Evolutionary conservation across 2,329 filamentous ascomycete species (phyloP).

Genomic region (Orbilia oligospora): DNA sequence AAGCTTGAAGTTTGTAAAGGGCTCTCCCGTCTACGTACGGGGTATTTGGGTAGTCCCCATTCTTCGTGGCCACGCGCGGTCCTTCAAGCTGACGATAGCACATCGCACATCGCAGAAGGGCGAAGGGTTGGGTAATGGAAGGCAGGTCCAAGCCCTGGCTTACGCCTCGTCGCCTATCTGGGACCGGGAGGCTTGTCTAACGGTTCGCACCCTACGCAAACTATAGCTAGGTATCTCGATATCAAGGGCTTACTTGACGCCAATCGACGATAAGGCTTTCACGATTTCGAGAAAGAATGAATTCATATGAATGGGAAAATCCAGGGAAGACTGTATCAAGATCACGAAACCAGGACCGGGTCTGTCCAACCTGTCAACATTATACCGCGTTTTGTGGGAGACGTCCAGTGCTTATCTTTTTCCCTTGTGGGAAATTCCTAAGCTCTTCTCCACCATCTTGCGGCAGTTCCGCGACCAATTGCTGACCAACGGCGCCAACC

Average conservation of each 20-base stretch:
- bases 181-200: conserved; percentile 17
- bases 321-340: background rate
- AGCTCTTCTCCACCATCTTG: conserved; percentile 7
- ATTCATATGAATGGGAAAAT: too few species aligned
- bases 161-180: conserved; percentile 16
- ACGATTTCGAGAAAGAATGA: background rate
- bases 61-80: background rate
- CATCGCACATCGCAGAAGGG: background rate
- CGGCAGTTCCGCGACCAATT: conserved; percentile 25
- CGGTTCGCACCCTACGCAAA: conserved; percentile 14
- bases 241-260: background rate
- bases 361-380: background rate
- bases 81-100: background rate
- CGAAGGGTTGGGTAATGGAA: background rate
- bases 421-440: background rate
- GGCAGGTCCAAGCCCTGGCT: conserved; percentile 21
- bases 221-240: background rate
- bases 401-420: background rate
- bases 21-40: conserved; percentile 1
- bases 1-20: background rate
- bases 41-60: background rate
- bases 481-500: background rate
- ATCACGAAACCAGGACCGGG: conserved; percentile 6
- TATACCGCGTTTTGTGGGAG: background rate
- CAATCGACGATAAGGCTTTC: background rate